Evolutionary conservation across 2,329 filamentous ascomycete species (phyloP), one percentile per base, ranked within the genome.

Genomic region (Alternaria metachromatica): DNA sequence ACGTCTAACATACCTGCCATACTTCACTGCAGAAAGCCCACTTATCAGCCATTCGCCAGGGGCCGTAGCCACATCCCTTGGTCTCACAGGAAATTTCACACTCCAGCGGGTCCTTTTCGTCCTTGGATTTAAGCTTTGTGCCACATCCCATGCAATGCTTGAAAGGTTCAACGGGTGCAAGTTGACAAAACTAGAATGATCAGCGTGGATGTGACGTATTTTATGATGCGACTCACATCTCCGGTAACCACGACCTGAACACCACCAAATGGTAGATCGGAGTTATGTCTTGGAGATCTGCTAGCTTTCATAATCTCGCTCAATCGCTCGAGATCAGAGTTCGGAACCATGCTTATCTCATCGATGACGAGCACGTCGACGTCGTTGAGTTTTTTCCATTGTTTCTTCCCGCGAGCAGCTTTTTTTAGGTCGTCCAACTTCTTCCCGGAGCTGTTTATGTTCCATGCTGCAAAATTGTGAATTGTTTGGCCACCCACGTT

Each of bases 281-380:
- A 5, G 11, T 30, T 30, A 30, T 3, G 28, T 30, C 5, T 30
- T 30, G 5, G 5, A 30, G 28, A 30, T 30, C 28, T 30, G 12
- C 28, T 30, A 6, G 66, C 74, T 62, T 86, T 85, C 79, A 84
- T 82, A 3, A 87, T 70, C 4, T 69, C 73, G 60, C 86, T 85
- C 12, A 72, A 75, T 12, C 87, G 82, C 62, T 87, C 28, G 83
- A 26, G 89, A 84, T 51, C 84, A 80, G 7, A 83, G 58, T 84
- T 87, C 54, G 88, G 86, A 0, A 90, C 82, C 89, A 91, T 91
- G 65, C 85, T 88, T 61, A 91, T 87, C 75, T 91, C 89, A 67
- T 91, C 88, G 15, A 91, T 87, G 23, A 91, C 83, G 2, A 91
- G 80, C 1, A 89, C 84, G 54, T 90, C 81, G 0, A 85, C 87